phyloP scores from a whole-genome alignment of 805 yeast genomes.

The Blastobotrys peoriensis region DNA sequence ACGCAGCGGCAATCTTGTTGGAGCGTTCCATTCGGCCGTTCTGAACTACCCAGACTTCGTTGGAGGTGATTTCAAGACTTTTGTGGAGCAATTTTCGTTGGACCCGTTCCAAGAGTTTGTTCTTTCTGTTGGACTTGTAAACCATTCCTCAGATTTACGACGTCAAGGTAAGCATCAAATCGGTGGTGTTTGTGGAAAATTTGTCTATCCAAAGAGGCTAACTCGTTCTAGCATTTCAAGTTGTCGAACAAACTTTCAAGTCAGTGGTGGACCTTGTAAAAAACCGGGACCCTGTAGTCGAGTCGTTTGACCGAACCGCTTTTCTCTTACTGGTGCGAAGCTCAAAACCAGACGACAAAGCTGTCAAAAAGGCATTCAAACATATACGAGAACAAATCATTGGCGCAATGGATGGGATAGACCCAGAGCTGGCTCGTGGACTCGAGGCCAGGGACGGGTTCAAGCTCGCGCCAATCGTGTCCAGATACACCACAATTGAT shows the following conservation, averaged over 20 bases:
- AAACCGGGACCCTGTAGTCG: neutral
- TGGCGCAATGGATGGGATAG: constrained; percentile 6
- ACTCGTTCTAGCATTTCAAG: neutral
- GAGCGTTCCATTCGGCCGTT: neutral
- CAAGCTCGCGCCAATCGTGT: neutral
- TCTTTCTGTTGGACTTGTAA: neutral
- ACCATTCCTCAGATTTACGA: neutral
- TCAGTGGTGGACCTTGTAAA: neutral
- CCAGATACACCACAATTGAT: neutral
- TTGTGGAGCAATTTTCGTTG: neutral
- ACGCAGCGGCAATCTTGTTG: neutral
- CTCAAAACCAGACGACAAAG: neutral
- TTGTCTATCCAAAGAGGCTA: no score
- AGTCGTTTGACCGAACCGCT: neutral
- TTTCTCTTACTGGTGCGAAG: neutral
- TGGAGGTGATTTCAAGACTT: neutral
- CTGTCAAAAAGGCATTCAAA: no score
- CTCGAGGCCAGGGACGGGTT: neutral
- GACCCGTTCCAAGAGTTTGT: neutral
- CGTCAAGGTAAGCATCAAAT: neutral
- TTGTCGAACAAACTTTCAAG: neutral
- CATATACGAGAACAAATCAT: constrained; percentile 27
- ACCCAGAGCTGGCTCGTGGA: neutral
- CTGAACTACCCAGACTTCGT: neutral
- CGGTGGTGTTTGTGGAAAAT: no score